Evolutionary conservation across 108 stramenopile species (phyloP).

Genomic region (Stephanodiscus triporus): DNA sequence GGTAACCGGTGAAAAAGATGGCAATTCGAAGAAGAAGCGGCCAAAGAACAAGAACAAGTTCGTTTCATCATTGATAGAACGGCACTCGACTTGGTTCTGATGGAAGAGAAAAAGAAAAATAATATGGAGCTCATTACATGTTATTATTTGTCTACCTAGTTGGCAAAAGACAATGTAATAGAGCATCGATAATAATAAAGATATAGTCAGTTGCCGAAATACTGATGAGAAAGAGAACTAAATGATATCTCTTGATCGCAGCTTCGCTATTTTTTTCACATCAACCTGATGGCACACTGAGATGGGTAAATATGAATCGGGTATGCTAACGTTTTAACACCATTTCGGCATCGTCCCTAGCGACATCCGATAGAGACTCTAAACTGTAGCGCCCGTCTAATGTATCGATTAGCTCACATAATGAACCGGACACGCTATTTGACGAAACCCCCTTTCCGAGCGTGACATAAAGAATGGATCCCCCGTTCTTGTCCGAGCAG

Average conservation of each 20-base stretch:
- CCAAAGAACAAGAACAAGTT: constrained; percentile 38
- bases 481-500: constrained; percentile 40
- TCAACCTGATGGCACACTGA: no score
- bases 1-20: constrained; percentile 69
- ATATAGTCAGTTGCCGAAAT: background rate
- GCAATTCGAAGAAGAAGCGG: constrained; percentile 55
- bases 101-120: background rate
- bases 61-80: constrained; percentile 75
- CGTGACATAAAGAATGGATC: constrained; percentile 37
- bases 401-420: constrained; percentile 21
- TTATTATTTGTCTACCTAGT: background rate
- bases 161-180: background rate
- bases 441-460: constrained; percentile 5
- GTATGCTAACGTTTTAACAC: constrained; percentile 1
- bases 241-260: background rate
- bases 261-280: background rate
- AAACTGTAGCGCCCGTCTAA: constrained; percentile 18
- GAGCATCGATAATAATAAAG: background rate
- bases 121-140: no score
- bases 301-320: background rate
- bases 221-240: constrained; percentile 9
- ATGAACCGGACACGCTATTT: background rate
- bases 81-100: constrained; percentile 94
- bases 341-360: constrained; percentile 41
- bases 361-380: constrained; percentile 33